phyloP scores from a whole-genome alignment of 1,284 basidiomycete species.

The Marasmius tenuissimus region DNA sequence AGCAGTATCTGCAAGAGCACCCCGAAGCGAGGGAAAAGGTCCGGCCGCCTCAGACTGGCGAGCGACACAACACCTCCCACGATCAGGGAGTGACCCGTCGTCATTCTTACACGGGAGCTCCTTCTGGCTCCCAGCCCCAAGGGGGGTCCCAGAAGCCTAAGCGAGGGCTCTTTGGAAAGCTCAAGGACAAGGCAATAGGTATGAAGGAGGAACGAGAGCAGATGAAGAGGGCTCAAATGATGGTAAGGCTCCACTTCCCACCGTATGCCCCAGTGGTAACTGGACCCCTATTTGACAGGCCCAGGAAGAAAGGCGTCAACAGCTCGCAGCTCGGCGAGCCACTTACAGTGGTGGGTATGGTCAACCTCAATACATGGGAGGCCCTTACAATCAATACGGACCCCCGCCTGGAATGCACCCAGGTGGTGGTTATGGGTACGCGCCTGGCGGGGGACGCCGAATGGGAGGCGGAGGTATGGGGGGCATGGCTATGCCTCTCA shows the following conservation, averaged over 20 bases:
- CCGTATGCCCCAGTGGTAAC: conserved; percentile 1
- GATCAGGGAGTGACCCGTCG: conserved; percentile 14
- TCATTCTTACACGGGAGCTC: conserved; percentile 22
- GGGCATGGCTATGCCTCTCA: conserved; percentile 47
- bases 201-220: conserved; percentile 65
- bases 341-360: background rate
- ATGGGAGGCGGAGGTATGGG: conserved; percentile 17
- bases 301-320: conserved; percentile 30
- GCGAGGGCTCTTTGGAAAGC: conserved; percentile 53
- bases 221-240: conserved; percentile 33
- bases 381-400: conserved; percentile 6
- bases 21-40: conserved; percentile 47
- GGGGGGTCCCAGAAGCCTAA: conserved; percentile 27
- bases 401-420: conserved; percentile 14
- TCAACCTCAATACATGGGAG: conserved; percentile 1
- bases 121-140: no score
- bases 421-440: conserved; percentile 18
- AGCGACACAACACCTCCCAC: conserved; percentile 14
- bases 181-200: conserved; percentile 63
- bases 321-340: conserved; percentile 17
- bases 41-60: conserved; percentile 20
- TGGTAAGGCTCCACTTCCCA: conserved; percentile 29
- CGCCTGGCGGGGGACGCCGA: conserved; percentile 20
- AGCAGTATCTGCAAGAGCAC: conserved; percentile 56
- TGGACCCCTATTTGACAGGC: conserved; percentile 16